These are phyloP conservation scores for Rutstroemia sp. DNA, from an alignment of 2,329 filamentous ascomycete genomes.

Conservation along the genomic window DNA sequence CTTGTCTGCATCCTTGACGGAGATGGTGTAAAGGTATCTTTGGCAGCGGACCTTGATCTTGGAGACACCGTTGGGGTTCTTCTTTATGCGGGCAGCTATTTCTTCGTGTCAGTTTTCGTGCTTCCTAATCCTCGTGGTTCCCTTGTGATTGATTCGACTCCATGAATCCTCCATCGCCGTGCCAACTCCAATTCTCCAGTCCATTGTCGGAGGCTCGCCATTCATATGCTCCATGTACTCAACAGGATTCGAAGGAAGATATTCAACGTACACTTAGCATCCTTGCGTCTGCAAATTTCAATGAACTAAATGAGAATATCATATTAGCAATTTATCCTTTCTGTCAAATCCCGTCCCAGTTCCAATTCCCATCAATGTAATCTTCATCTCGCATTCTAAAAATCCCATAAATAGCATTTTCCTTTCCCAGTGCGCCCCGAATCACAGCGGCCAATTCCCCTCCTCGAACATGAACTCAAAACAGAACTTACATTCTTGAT, in stretches of 20 bases:
- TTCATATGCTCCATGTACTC: too few relatives aligned
- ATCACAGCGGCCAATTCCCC: background rate
- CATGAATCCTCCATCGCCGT: background rate
- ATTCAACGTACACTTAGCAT: slow-evolving; percentile 86
- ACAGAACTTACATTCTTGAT: slow-evolving; percentile 69
- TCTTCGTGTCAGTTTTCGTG: slow-evolving; percentile 14
- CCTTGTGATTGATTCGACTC: background rate
- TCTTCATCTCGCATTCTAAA: background rate
- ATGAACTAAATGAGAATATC: slow-evolving; percentile 64
- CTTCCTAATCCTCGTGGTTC: background rate
- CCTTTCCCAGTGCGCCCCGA: background rate
- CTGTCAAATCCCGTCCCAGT: background rate
- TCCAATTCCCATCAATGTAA: background rate
- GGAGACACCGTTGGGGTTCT: slow-evolving; percentile 83
- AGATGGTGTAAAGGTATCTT: slow-evolving; percentile 92
- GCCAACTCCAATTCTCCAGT: background rate
- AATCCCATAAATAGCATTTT: too few relatives aligned
- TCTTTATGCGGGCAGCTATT: slow-evolving; percentile 86
- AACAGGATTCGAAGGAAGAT: background rate
- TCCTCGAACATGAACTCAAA: background rate
- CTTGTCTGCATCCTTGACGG: slow-evolving; percentile 98
- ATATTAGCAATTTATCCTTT: slow-evolving; percentile 6
- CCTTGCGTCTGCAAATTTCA: slow-evolving; percentile 99
- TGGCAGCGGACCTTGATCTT: slow-evolving; percentile 99
- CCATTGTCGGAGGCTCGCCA: background rate